Evolutionary conservation across 331 rosid species (phyloP), one percentile per base, ranked within the genome.

Genomic region (Prunus yedoensis): DNA sequence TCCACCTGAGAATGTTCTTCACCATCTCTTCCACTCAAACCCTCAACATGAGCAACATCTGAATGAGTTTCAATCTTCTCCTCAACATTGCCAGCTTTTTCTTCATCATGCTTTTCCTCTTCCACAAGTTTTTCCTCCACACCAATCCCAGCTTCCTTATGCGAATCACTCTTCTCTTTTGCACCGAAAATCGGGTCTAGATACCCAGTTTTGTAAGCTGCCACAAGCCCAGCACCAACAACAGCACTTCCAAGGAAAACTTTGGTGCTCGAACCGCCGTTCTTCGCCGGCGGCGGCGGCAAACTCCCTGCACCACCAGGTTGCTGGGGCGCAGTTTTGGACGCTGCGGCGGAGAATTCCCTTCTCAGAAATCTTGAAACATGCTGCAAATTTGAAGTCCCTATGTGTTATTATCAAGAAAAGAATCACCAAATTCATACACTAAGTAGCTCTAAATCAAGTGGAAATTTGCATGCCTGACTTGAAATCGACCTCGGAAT

Each of bases 201-300:
- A 82, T 76, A 88, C 66, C 99, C 97, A 46, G 88, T 75, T 71
- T 85, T 89, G 82, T 90, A 91, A 66, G 93, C 91, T 38, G 87
- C 88, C 38, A 87, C 59, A 82, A 89, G 80, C 52, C 92, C 91
- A 77, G 90, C 91, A 49, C 96, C 89, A 64, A 90, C 32, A 80
- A 84, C 90, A 63, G 83, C 89, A 78, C 91, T 63, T 79, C 97
- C 96, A 73, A 94, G 11, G 25, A 88, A 57, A 81, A 87, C 54
- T 80, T 86, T 91, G 23, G 90, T 58, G 21, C 46, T 32, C 49
- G 89, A 79, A 69, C 80, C 81, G 52, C 78, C 78, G 21, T 91
- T 77, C 63, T 83, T 79, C 6, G 38, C 0, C 17, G 17, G 69
- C 14, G 94, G 85, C 14, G 17, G 69, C 14, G 94, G 85, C 14